Base-by-base conservation (phyloP, 805 yeast genomes). In the Starmerella cellae region DNA sequence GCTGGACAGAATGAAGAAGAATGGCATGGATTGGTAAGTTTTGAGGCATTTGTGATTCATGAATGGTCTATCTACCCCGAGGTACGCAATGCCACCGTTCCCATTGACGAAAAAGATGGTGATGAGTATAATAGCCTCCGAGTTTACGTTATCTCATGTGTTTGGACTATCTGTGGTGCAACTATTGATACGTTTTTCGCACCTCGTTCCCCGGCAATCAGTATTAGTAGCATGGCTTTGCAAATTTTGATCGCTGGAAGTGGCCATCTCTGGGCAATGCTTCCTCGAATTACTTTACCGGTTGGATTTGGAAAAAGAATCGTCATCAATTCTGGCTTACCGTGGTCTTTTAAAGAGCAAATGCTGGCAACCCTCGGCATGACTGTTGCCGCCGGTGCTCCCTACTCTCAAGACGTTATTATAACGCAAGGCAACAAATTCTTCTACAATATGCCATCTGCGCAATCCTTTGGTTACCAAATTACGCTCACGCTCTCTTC, bases 321-420 rank as follows among this genome's bases (percentile, higher is more conserved):
- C 5, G 41, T 34, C 6, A 55, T 75, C 42, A 77, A 75, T 74
- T 74, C 55, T 3, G 79, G 82, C 11, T 29, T 16, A 22, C 78
- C 79, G 9, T 78, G 80, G 78, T 61, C 66, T 23, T 64, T 58
- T 47, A 77, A 77, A 53, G 83, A 77, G 52, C 82, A 77, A 56
- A 74, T 75, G 76, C 65, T 77, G 45, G 64, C 78, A 2, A 72
- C 82, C 1, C 52, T 60, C 16, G 45, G 53, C 24, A 54, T 55
- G 48, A 47, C 52, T 14, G 54, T 54, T 2, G 33, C 54, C 3
- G 44, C 47, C 19, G 53, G 53, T 2, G 19, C 24, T 16, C 48
- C 48, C 16, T 55, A 55, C 44, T 44, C 53, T 8, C 45, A 49
- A 36, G 29, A 39, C 28, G 64, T 62, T 39, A 59, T 61, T 30